Conservation (phyloP, 139 green algal species). For the Tetraselmis chui region DNA sequence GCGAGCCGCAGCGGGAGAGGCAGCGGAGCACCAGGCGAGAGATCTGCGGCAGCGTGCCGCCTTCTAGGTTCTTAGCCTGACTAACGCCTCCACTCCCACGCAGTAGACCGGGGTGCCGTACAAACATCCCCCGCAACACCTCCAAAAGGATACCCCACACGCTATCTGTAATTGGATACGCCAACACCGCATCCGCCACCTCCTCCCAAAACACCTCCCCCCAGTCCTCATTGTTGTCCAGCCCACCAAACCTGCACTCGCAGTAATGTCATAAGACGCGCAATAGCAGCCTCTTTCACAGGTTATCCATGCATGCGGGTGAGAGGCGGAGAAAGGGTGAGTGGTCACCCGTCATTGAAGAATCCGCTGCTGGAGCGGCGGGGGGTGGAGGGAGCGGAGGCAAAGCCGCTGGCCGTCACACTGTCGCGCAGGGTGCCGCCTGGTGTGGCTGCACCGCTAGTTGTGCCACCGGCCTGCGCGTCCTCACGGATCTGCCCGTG, state of each 20-base stretch:
- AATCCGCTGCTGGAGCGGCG: background rate
- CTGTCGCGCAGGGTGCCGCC: background rate
- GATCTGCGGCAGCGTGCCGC: background rate
- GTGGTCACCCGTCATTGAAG: background rate
- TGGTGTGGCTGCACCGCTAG: background rate
- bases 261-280: conserved; percentile 20
- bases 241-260: background rate
- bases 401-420: background rate
- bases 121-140: conserved; percentile 19
- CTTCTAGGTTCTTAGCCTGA: background rate
- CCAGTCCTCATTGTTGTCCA: background rate
- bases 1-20: conserved; percentile 8
- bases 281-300: no score
- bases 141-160: conserved; percentile 25
- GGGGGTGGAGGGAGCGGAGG: background rate
- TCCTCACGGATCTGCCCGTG: background rate
- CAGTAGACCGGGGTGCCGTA: background rate
- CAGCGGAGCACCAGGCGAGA: background rate
- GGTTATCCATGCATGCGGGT: no score
- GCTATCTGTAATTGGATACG: conserved; percentile 16
- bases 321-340: no score
- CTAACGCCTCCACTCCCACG: background rate
- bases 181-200: conserved; percentile 19
- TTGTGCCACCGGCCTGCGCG: background rate
- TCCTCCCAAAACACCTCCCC: conserved; percentile 10